Conservation (phyloP, 495 filamentous ascomycete species). For the Hypoxylon crocopeplum region DNA sequence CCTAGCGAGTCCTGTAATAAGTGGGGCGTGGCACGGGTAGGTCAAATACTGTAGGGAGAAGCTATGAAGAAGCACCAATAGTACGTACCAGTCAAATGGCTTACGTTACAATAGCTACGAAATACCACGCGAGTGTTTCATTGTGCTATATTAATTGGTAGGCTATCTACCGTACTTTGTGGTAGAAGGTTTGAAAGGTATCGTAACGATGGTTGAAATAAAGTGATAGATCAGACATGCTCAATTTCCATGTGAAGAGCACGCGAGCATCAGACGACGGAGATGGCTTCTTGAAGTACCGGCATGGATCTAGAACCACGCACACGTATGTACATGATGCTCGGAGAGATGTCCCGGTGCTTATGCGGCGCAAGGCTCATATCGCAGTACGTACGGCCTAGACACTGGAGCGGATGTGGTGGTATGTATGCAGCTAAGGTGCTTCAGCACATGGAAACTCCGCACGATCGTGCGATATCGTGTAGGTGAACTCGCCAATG, state of each 20-base stretch:
- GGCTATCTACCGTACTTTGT: too few species aligned
- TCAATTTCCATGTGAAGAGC: not conserved
- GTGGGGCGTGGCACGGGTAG: too few species aligned
- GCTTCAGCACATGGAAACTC: conserved; percentile 17
- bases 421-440: conserved; percentile 5
- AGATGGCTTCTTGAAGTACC: conserved; percentile 6
- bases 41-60: too few species aligned
- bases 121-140: too few species aligned
- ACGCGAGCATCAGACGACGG: conserved; percentile 16
- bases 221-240: not conserved
- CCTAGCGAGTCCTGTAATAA: too few species aligned
- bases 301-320: conserved; percentile 22
- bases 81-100: too few species aligned
- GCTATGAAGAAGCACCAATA: too few species aligned
- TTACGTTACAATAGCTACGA: too few species aligned
- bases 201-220: conserved; percentile 5
- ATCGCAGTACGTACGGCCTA: not conserved
- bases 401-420: not conserved
- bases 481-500: conserved; percentile 7
- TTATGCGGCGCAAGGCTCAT: conserved; percentile 8
- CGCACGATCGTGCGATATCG: conserved; percentile 14
- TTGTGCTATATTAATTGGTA: too few species aligned
- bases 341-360: not conserved
- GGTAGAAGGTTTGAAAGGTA: too few species aligned
- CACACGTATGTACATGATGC: not conserved